Percentiles rank a stretch among this genome's conserved stretches.
Evolutionary conservation across 176 grass and related monocot genomes (phyloP).

Genomic region (Calamus simplicifolius): DNA sequence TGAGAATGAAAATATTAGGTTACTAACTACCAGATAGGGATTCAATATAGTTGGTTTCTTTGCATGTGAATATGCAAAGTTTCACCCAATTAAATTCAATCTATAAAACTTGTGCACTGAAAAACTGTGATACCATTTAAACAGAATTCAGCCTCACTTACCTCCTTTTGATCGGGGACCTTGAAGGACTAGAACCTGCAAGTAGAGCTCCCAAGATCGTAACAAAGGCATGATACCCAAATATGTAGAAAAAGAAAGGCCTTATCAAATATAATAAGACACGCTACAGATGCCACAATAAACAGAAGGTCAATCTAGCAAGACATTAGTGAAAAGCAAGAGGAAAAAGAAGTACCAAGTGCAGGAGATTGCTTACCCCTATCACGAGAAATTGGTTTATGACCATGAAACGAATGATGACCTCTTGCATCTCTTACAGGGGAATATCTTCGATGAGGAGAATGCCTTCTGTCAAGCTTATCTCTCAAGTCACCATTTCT

Average conservation of each 20-base stretch:
- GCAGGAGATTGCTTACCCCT: conserved; percentile 34
- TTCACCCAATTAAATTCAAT: too few species aligned
- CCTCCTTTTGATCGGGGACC: conserved; percentile 60
- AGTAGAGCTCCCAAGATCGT: background rate
- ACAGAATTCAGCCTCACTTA: conserved; percentile 1
- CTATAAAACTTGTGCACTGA: too few species aligned
- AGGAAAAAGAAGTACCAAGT: background rate
- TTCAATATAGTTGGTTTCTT: too few species aligned
- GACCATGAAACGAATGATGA: conserved; percentile 37
- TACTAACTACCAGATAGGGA: too few species aligned
- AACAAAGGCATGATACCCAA: background rate
- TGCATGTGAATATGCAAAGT: too few species aligned
- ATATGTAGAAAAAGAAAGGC: background rate
- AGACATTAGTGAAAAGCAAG: background rate
- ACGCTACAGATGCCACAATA: too few species aligned
- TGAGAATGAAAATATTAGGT: too few species aligned
- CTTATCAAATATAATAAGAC: background rate
- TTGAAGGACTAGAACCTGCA: conserved; percentile 64
- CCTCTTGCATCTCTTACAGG: conserved; percentile 54
- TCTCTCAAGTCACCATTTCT: conserved; percentile 56
- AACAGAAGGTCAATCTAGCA: too few species aligned
- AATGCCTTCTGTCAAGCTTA: conserved; percentile 65
- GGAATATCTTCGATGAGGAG: conserved; percentile 53
- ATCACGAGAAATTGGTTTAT: conserved; percentile 46
- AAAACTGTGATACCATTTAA: background rate